phyloP scores from a whole-genome alignment of 495 filamentous ascomycete species.

The Neurospora sp. region DNA sequence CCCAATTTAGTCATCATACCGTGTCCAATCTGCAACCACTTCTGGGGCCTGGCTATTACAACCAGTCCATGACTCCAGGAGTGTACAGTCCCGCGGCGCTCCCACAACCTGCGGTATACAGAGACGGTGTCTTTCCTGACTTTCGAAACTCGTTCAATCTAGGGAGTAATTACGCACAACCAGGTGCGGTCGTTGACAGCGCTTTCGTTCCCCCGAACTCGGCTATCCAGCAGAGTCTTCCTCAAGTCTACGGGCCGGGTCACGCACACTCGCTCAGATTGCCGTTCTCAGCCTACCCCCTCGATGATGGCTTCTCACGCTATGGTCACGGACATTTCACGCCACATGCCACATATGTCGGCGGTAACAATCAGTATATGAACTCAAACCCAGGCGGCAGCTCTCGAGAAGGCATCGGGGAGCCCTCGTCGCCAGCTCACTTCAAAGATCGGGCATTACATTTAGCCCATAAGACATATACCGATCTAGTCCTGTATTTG shows the following conservation, averaged over 20 bases:
- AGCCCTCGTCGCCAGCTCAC: constrained; percentile 37
- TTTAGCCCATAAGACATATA: constrained; percentile 82
- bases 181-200: constrained; percentile 23
- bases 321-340: constrained; percentile 11
- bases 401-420: constrained; percentile 1
- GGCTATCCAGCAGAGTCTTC: constrained; percentile 13
- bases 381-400: constrained; percentile 4
- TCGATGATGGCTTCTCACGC: constrained; percentile 24
- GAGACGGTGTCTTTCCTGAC: constrained; percentile 52
- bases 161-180: constrained; percentile 21
- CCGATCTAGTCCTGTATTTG: constrained; percentile 70
- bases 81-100: constrained; percentile 62
- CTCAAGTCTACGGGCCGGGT: constrained; percentile 16
- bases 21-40: constrained; percentile 53
- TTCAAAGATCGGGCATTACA: constrained; percentile 75
- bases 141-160: constrained; percentile 23
- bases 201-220: constrained; percentile 23
- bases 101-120: constrained; percentile 64
- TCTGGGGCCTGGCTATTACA: constrained; percentile 61
- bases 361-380: constrained; percentile 12
- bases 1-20: constrained; percentile 29
- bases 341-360: constrained; percentile 9
- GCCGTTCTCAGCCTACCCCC: constrained; percentile 16
- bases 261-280: constrained; percentile 18
- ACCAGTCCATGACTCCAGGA: constrained; percentile 53